A percentile compares a stretch with the other conserved stretches of the same genome.
phyloP scores from a whole-genome alignment of 2,329 filamentous ascomycete genomes.

The Exophiala sideris region DNA sequence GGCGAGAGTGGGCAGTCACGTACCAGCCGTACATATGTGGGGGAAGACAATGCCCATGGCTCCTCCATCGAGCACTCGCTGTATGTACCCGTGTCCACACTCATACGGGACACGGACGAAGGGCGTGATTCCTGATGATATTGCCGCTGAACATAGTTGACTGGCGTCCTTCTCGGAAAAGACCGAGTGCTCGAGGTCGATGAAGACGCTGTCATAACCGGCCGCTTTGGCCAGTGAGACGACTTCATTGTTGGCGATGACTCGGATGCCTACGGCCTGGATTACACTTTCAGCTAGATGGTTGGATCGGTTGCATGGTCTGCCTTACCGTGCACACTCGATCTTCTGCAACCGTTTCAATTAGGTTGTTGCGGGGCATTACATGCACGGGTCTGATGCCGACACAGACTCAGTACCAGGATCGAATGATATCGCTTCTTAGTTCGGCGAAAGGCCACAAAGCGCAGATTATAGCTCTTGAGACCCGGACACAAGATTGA shows the following conservation, averaged over 20 bases:
- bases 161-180: conserved; percentile 33
- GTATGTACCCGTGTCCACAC: conserved; percentile 32
- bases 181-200: conserved; percentile 39
- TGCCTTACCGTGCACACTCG: neutral
- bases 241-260: conserved; percentile 31
- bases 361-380: neutral
- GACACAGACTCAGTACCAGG: no score
- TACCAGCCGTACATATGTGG: conserved; percentile 17
- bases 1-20: neutral
- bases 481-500: no score
- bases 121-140: conserved; percentile 27
- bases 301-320: no score
- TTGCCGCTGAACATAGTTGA: conserved; percentile 31
- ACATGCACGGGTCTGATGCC: neutral
- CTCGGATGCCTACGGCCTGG: conserved; percentile 30
- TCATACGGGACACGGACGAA: conserved; percentile 30
- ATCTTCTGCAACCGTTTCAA: neutral
- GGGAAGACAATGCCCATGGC: conserved; percentile 20
- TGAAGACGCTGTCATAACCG: conserved; percentile 39
- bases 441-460: no score
- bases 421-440: no score
- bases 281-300: neutral
- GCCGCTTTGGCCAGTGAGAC: conserved; percentile 36
- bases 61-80: conserved; percentile 17
- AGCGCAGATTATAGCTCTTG: no score